A percentile compares a stretch with the other conserved stretches of the same genome.
phyloP scores from a whole-genome alignment of 805 yeast genomes.

The Candida namnaoensis region DNA sequence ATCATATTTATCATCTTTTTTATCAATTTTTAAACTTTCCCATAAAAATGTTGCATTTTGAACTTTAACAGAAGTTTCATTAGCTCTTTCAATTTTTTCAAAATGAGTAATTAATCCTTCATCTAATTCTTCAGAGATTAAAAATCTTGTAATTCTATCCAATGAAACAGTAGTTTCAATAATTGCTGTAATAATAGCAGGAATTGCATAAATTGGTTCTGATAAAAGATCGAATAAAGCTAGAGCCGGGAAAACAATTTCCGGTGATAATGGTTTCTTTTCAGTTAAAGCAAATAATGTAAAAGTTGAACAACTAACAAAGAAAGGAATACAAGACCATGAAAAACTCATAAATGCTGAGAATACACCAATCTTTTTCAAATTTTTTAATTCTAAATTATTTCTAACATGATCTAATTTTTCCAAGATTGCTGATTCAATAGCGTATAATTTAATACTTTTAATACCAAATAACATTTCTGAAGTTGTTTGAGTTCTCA shows the following conservation, averaged over 20 bases:
- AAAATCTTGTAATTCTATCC: slow-evolving; percentile 63
- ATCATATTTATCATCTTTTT: slow-evolving; percentile 21
- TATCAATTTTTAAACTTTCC: slow-evolving; percentile 38
- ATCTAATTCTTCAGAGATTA: slow-evolving; percentile 75
- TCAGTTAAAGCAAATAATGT: slow-evolving; percentile 62
- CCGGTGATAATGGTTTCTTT: slow-evolving; percentile 68
- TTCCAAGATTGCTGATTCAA: slow-evolving; percentile 58
- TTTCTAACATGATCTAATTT: slow-evolving; percentile 61
- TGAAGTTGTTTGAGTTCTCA: slow-evolving; percentile 46
- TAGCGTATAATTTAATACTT: slow-evolving; percentile 57
- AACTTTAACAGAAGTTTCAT: slow-evolving; percentile 60
- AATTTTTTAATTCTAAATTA: slow-evolving; percentile 71
- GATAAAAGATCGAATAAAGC: slow-evolving; percentile 80
- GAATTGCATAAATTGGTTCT: slow-evolving; percentile 89
- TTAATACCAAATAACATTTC: slow-evolving; percentile 55
- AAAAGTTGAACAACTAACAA: slow-evolving; percentile 87
- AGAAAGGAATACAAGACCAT: slow-evolving; percentile 81
- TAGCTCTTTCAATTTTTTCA: slow-evolving; percentile 36
- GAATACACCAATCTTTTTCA: slow-evolving; percentile 65
- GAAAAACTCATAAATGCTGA: slow-evolving; percentile 65
- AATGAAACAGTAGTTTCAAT: slow-evolving; percentile 87
- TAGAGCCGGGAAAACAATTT: slow-evolving; percentile 85
- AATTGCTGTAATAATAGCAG: slow-evolving; percentile 77
- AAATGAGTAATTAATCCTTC: slow-evolving; percentile 59
- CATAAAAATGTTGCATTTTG: slow-evolving; percentile 68